Evolutionary conservation across 1,139 yeast genomes (phyloP).

Genomic region (Yamadazyma spencermartinsiae): DNA sequence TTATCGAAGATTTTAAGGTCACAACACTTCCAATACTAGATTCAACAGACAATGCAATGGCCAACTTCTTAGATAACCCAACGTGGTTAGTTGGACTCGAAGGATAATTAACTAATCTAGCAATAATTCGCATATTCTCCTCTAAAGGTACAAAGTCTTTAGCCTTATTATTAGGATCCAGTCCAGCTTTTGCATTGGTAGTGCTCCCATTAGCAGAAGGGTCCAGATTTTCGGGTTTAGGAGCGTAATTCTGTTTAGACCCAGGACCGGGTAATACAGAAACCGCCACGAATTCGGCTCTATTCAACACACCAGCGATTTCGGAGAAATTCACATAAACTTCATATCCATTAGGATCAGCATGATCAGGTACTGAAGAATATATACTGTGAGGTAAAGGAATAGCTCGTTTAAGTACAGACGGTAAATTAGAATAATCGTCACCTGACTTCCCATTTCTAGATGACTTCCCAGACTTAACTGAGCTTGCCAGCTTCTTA

Average conservation of each 20-base stretch:
- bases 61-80: slow-evolving; percentile 56
- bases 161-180: slow-evolving; percentile 3
- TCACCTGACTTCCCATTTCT: slow-evolving; percentile 29
- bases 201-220: slow-evolving; percentile 7
- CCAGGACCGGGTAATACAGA: slow-evolving; percentile 59
- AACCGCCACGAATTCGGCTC: slow-evolving; percentile 54
- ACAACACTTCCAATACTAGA: slow-evolving; percentile 54
- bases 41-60: slow-evolving; percentile 59
- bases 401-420: slow-evolving; percentile 54
- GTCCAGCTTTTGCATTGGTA: slow-evolving; percentile 2
- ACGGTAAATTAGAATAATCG: slow-evolving; percentile 32
- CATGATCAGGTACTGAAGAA: slow-evolving; percentile 20
- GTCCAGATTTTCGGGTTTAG: slow-evolving; percentile 12
- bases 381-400: slow-evolving; percentile 52
- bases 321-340: slow-evolving; percentile 46
- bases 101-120: slow-evolving; percentile 46
- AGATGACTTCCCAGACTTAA: slow-evolving; percentile 31
- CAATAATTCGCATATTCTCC: slow-evolving; percentile 52
- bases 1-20: slow-evolving; percentile 51
- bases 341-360: slow-evolving; percentile 31
- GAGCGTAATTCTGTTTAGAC: slow-evolving; percentile 21
- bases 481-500: slow-evolving; percentile 26
- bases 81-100: slow-evolving; percentile 45
- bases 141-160: slow-evolving; percentile 19
- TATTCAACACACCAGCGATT: slow-evolving; percentile 20